A percentile compares a stretch with the other conserved stretches of the same genome.
These are phyloP conservation scores for Rhodamnia argentea DNA, from an alignment of 345 rosid species.

Conservation along the genomic window DNA sequence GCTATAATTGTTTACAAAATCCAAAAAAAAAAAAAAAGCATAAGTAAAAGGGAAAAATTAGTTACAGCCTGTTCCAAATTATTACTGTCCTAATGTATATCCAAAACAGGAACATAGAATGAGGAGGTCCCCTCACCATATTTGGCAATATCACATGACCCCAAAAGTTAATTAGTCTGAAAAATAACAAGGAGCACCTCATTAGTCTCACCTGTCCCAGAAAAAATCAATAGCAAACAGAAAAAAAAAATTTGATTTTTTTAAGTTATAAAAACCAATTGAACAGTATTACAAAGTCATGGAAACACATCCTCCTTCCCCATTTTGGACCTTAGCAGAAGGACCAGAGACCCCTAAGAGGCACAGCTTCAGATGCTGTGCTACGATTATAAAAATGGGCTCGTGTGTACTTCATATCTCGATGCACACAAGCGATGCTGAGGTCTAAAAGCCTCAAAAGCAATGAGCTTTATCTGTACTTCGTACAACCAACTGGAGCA, in stretches of 20 bases:
- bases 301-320: neutral
- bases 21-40: neutral
- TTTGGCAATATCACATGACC: neutral
- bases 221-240: neutral
- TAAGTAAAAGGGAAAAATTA: neutral
- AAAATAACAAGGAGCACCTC: neutral
- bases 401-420: neutral
- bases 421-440: neutral
- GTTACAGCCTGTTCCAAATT: neutral
- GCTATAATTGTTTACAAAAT: neutral
- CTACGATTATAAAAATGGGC: neutral
- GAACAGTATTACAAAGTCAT: neutral
- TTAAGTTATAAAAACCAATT: neutral
- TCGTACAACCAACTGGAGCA: neutral
- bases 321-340: neutral
- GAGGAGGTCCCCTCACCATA: neutral
- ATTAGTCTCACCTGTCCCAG: neutral
- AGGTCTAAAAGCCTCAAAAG: neutral
- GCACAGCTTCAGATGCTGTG: neutral
- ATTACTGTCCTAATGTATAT: neutral
- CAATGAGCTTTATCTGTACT: neutral
- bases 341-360: neutral
- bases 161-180: neutral
- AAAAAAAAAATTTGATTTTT: neutral
- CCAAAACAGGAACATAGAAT: neutral